Evolutionary conservation across 495 filamentous ascomycete species (phyloP).

Genomic region (Lophiotrema nucula): DNA sequence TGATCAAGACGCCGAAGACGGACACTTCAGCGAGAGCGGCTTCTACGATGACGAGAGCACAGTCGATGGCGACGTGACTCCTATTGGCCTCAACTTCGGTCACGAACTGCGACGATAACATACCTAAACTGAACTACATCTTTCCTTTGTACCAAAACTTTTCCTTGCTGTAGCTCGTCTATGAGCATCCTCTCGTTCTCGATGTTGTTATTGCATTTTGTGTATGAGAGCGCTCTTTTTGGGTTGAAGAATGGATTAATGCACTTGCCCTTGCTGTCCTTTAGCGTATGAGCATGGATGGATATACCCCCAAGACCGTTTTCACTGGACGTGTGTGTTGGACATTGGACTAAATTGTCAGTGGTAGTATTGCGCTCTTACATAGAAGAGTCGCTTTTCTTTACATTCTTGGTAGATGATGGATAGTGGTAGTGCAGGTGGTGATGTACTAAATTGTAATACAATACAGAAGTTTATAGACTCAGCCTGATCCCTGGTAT

Average conservation of each 20-base stretch:
- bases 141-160: slow-evolving; percentile 2
- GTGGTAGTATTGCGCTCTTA: background rate
- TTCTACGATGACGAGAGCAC: slow-evolving; percentile 39
- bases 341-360: background rate
- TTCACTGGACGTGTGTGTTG: background rate
- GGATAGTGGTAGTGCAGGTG: background rate
- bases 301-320: slow-evolving; percentile 25
- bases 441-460: background rate
- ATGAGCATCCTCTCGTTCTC: background rate
- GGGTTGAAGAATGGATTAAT: background rate
- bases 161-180: background rate
- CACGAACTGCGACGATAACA: slow-evolving; percentile 21
- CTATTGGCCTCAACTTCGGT: slow-evolving; percentile 26
- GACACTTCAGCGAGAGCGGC: slow-evolving; percentile 35
- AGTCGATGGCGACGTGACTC: slow-evolving; percentile 30
- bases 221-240: background rate
- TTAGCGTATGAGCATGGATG: slow-evolving; percentile 20
- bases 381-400: background rate
- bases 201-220: background rate
- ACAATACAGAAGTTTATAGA: background rate
- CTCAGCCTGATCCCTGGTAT: too few species aligned
- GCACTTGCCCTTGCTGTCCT: slow-evolving; percentile 1
- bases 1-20: slow-evolving; percentile 41
- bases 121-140: background rate
- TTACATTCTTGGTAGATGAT: background rate